Conservation (phyloP, 768 basidiomycete species). For the Termitomyces heimii region DNA sequence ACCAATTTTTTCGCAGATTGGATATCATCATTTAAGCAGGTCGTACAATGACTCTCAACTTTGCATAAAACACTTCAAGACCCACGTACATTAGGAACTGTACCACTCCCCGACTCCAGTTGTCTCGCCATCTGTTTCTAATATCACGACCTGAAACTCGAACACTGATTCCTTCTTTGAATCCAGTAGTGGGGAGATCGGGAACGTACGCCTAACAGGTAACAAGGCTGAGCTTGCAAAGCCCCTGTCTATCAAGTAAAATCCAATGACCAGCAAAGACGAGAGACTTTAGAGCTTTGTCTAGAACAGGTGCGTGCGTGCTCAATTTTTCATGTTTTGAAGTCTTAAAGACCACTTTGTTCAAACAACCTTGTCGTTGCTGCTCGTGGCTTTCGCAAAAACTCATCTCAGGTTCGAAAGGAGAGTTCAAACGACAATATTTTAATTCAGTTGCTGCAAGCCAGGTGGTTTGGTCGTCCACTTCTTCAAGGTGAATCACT, state of each 20-base stretch:
- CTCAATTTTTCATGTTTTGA: slow-evolving; percentile 21
- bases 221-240: too few relatives aligned
- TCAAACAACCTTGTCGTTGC: slow-evolving; percentile 91
- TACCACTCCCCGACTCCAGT: too few relatives aligned
- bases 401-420: slow-evolving; percentile 94
- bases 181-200: too few relatives aligned
- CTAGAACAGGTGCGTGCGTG: slow-evolving; percentile 95
- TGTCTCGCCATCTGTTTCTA: too few relatives aligned
- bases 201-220: too few relatives aligned
- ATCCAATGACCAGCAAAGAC: slow-evolving; percentile 88
- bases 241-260: too few relatives aligned
- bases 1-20: slow-evolving; percentile 39
- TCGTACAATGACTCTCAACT: too few relatives aligned
- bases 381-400: slow-evolving; percentile 93
- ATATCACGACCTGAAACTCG: too few relatives aligned
- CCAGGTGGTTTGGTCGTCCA: slow-evolving; percentile 70
- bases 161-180: too few relatives aligned
- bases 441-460: slow-evolving; percentile 32
- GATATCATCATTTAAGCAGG: slow-evolving; percentile 69
- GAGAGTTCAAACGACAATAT: slow-evolving; percentile 33
- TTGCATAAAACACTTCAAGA: too few relatives aligned
- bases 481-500: neutral
- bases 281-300: slow-evolving; percentile 90
- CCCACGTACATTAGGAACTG: too few relatives aligned
- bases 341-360: slow-evolving; percentile 5